These are phyloP conservation scores for Boeremia lycopersici DNA, from an alignment of 2,329 filamentous ascomycete species.

Conservation along the genomic window DNA sequence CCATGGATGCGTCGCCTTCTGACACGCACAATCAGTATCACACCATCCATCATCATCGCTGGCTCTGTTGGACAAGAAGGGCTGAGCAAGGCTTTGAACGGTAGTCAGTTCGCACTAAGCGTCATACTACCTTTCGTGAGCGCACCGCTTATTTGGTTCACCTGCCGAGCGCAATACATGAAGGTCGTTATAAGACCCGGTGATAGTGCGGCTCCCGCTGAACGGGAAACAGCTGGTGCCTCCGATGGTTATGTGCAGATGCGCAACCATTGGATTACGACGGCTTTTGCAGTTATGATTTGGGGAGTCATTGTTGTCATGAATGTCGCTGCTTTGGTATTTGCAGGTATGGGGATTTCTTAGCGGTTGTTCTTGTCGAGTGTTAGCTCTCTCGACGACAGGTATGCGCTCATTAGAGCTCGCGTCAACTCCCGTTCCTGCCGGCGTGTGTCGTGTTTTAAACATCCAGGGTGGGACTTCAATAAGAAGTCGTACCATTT, in stretches of 20 bases:
- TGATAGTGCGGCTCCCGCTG: not conserved
- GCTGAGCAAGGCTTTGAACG: slow-evolving; percentile 73
- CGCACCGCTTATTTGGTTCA: slow-evolving; percentile 85
- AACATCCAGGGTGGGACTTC: too few species aligned
- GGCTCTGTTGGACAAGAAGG: slow-evolving; percentile 75
- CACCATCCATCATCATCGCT: slow-evolving; percentile 82
- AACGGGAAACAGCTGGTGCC: slow-evolving; percentile 4
- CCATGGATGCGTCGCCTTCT: slow-evolving; percentile 81
- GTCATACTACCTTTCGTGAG: slow-evolving; percentile 82
- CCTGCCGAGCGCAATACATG: slow-evolving; percentile 80
- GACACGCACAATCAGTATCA: slow-evolving; percentile 80
- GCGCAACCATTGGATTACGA: slow-evolving; percentile 73
- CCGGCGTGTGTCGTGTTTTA: too few species aligned
- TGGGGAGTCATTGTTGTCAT: slow-evolving; percentile 78
- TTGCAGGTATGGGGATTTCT: slow-evolving; percentile 59
- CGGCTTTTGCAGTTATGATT: slow-evolving; percentile 63
- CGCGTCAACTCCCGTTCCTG: too few species aligned
- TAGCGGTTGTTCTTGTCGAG: slow-evolving; percentile 1
- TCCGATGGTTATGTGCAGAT: slow-evolving; percentile 58
- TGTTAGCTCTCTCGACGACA: not conserved
- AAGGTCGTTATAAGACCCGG: slow-evolving; percentile 58
- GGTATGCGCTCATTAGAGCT: not conserved
- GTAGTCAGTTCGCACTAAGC: slow-evolving; percentile 77
- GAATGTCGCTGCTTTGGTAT: slow-evolving; percentile 77
- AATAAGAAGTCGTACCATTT: too few species aligned